Evolutionary conservation across 306 rosid genomes (phyloP).

Genomic region (Glycyrrhiza uralensis): DNA sequence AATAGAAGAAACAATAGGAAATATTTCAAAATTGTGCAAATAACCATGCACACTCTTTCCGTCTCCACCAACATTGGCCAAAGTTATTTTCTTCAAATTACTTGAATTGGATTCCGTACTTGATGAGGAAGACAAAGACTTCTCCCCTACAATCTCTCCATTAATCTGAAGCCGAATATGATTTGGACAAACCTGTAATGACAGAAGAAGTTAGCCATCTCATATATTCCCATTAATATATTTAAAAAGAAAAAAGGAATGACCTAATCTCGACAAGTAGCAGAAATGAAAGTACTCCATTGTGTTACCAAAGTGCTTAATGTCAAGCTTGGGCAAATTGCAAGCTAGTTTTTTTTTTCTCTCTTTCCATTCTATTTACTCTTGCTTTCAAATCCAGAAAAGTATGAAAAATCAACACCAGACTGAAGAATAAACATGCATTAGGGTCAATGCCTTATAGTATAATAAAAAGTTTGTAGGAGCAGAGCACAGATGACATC

Average conservation of each 20-base stretch:
- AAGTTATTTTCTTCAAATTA: slow-evolving; percentile 38
- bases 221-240: slow-evolving; percentile 9
- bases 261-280: not conserved
- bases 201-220: slow-evolving; percentile 24
- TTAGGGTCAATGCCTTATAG: not conserved
- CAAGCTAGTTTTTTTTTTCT: not conserved
- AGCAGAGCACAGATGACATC: not conserved
- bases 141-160: slow-evolving; percentile 59
- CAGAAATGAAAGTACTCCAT: not conserved
- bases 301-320: not conserved
- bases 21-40: slow-evolving; percentile 58
- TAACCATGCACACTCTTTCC: slow-evolving; percentile 51
- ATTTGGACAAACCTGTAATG: slow-evolving; percentile 57
- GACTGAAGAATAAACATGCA: not conserved
- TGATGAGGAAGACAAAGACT: slow-evolving; percentile 36
- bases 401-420: not conserved
- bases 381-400: slow-evolving; percentile 4
- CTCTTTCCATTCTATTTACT: not conserved
- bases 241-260: not conserved
- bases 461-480: not conserved
- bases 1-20: slow-evolving; percentile 41
- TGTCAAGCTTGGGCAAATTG: not conserved
- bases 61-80: slow-evolving; percentile 57
- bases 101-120: slow-evolving; percentile 36
- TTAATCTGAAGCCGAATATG: slow-evolving; percentile 62